These are phyloP conservation scores for Phytophthora tubulina DNA, from an alignment of 352 stramenopile species.

Conservation along the genomic window DNA sequence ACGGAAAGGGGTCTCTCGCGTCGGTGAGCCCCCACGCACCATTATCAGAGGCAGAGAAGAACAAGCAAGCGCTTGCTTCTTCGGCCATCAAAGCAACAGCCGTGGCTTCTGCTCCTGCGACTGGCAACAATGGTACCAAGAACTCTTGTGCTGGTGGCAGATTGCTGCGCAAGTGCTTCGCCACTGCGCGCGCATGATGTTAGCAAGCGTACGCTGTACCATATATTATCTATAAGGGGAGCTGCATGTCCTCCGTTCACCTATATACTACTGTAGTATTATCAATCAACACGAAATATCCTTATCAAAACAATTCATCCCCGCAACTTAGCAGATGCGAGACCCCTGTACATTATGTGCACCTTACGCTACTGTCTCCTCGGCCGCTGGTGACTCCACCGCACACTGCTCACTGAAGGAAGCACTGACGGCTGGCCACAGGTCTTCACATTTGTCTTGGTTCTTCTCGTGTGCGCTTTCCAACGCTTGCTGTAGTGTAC, in stretches of 20 bases:
- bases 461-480: constrained; percentile 44
- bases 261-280: constrained; percentile 18
- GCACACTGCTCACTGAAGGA: constrained; percentile 38
- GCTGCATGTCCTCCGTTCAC: constrained; percentile 4
- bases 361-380: constrained; percentile 29
- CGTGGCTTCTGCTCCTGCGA: constrained; percentile 14
- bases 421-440: constrained; percentile 54
- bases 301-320: constrained; percentile 4
- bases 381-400: constrained; percentile 19
- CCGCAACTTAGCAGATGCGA: not conserved
- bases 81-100: constrained; percentile 27
- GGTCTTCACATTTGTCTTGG: constrained; percentile 58
- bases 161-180: constrained; percentile 43
- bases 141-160: constrained; percentile 25
- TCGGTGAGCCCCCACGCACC: constrained; percentile 32
- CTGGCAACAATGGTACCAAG: constrained; percentile 26
- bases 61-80: constrained; percentile 34
- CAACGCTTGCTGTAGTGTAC: constrained; percentile 51
- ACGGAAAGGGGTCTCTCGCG: constrained; percentile 34
- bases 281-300: constrained; percentile 29
- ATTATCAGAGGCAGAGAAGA: constrained; percentile 33
- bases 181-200: constrained; percentile 28
- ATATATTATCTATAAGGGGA: constrained; percentile 45
- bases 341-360: constrained; percentile 24
- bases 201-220: constrained; percentile 20